phyloP scores from a whole-genome alignment of 1,284 basidiomycete genomes.

The Cystobasidium pallidum region DNA sequence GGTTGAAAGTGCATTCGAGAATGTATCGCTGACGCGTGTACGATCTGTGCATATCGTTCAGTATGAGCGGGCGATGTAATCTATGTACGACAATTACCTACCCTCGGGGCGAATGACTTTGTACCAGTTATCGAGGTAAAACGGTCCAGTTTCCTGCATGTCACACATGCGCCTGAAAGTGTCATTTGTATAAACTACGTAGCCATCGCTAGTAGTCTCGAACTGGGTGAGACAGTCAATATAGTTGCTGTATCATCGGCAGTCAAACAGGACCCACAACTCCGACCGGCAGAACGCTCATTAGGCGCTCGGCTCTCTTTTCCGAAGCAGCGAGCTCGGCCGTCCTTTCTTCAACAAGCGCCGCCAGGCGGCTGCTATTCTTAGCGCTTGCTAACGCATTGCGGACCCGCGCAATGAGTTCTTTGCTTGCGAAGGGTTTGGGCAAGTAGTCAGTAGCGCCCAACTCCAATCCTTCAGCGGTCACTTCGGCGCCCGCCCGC shows the following conservation, averaged over 20 bases:
- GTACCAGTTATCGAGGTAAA: constrained; percentile 24
- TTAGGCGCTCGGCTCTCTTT: constrained; percentile 24
- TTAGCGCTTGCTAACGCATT: constrained; percentile 29
- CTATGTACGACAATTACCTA: neutral
- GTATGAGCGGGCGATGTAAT: too few relatives aligned
- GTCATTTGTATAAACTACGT: constrained; percentile 17
- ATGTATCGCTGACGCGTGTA: neutral
- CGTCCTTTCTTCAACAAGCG: constrained; percentile 26
- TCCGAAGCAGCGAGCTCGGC: constrained; percentile 35
- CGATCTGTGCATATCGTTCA: neutral
- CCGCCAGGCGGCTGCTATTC: constrained; percentile 16
- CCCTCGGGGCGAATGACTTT: constrained; percentile 2
- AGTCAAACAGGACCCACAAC: constrained; percentile 3
- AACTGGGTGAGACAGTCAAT: constrained; percentile 15
- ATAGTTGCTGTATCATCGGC: neutral
- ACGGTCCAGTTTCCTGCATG: neutral
- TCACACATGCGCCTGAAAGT: constrained; percentile 23
- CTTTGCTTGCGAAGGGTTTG: constrained; percentile 35
- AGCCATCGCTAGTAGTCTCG: constrained; percentile 17
- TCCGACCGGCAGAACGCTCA: constrained; percentile 35
- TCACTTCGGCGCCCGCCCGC: constrained; percentile 49
- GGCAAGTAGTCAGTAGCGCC: constrained; percentile 52
- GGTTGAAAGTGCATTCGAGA: neutral
- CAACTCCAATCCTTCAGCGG: constrained; percentile 50
- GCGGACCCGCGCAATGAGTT: constrained; percentile 36